Percentiles rank a stretch among this genome's conserved stretches.
Evolutionary conservation across 2,329 filamentous ascomycete species (phyloP).

Genomic region (Aspergillaceae sp.): DNA sequence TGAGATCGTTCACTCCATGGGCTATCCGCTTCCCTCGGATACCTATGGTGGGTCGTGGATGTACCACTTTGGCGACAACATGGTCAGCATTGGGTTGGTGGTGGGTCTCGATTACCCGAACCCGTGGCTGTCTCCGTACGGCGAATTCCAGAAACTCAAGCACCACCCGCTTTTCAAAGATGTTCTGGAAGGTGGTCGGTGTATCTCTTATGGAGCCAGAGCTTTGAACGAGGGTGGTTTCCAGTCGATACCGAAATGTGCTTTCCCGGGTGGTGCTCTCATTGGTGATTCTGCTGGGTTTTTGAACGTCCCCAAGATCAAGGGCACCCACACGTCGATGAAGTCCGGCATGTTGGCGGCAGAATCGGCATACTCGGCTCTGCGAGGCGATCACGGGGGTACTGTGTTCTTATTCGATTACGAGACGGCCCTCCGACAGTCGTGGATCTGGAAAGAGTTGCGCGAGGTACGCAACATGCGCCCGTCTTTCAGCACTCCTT

Average conservation of each 20-base stretch:
- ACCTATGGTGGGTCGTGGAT: constrained; percentile 98
- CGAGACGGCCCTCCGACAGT: constrained; percentile 77
- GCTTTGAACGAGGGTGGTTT: constrained; percentile 91
- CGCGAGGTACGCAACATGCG: constrained; percentile 96
- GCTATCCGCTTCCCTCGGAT: constrained; percentile 77
- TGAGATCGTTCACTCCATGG: constrained; percentile 79
- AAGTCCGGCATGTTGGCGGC: constrained; percentile 94
- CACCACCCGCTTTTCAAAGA: constrained; percentile 83
- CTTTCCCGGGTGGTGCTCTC: constrained; percentile 89
- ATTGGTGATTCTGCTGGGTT: constrained; percentile 96
- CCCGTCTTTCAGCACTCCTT: constrained; percentile 79
- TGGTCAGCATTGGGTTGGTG: constrained; percentile 85
- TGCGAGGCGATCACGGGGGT: constrained; percentile 50
- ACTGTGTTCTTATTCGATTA: constrained; percentile 92
- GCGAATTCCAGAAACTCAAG: constrained; percentile 98
- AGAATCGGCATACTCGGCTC: constrained; percentile 75
- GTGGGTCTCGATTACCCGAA: constrained; percentile 93
- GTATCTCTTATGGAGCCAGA: constrained; percentile 89
- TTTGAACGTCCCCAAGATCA: constrained; percentile 96
- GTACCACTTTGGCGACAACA: constrained; percentile 98
- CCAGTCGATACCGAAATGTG: constrained; percentile 93
- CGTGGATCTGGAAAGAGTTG: constrained; percentile 86
- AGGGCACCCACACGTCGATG: constrained; percentile 97
- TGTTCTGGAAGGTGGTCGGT: constrained; percentile 91
- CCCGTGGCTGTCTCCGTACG: constrained; percentile 90